Evolutionary conservation across 2,329 filamentous ascomycete species (phyloP).

Genomic region (Colletotrichum lini): DNA sequence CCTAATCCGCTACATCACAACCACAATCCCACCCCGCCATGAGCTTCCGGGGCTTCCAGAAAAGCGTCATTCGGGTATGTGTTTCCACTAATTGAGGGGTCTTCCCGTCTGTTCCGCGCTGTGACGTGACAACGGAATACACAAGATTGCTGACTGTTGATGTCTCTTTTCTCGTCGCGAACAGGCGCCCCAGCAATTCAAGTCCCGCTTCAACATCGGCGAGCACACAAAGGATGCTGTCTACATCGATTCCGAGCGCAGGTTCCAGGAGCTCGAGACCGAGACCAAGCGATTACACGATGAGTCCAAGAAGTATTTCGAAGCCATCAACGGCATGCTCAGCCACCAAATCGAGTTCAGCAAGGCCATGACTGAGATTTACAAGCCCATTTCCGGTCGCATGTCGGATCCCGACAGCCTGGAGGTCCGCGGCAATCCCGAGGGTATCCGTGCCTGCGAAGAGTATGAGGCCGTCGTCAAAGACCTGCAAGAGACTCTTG

Average conservation of each 20-base stretch:
- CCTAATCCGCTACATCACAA: conserved; percentile 37
- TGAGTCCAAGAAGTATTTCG: conserved; percentile 97
- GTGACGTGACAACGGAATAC: conserved; percentile 26
- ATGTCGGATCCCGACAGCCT: conserved; percentile 92
- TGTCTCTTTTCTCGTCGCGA: conserved; percentile 12
- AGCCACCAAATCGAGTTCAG: conserved; percentile 98
- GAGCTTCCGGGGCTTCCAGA: conserved; percentile 98
- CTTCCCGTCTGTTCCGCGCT: conserved; percentile 21
- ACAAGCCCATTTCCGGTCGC: conserved; percentile 97
- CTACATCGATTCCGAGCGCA: conserved; percentile 93
- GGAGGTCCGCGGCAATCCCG: conserved; percentile 86
- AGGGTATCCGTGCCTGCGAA: conserved; percentile 94
- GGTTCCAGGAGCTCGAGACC: conserved; percentile 92
- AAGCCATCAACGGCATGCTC: conserved; percentile 98
- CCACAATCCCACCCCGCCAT: conserved; percentile 64
- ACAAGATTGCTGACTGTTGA: conserved; percentile 23
- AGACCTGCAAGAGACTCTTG: conserved; percentile 88
- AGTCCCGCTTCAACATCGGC: conserved; percentile 93
- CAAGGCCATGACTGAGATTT: conserved; percentile 94
- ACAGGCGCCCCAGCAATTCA: conserved; percentile 91
- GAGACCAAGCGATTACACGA: conserved; percentile 98
- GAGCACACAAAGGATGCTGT: conserved; percentile 96
- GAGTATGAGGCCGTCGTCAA: conserved; percentile 94
- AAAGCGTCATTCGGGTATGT: conserved; percentile 85
- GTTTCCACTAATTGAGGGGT: conserved; percentile 46